Evolutionary conservation across 306 rosid species (phyloP), one percentile per base, ranked within the genome.

Genomic region (Macrotyloma uniflorum): DNA sequence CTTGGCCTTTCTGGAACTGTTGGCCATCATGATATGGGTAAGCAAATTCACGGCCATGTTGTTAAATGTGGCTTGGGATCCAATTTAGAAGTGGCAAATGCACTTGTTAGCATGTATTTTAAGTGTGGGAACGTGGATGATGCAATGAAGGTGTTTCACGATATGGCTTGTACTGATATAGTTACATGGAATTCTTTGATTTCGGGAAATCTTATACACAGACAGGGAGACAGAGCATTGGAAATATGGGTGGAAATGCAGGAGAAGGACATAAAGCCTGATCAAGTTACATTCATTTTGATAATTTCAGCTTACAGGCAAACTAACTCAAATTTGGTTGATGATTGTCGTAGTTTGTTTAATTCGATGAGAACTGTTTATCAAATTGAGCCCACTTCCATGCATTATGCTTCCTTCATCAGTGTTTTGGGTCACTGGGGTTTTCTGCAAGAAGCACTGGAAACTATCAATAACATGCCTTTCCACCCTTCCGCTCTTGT

Each of bases 351-450:
- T 43, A 70, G 36, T 76, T 83, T 94, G 80, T 87, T 92, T 81
- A 57, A 80, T 75, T 90, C 92, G 18, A 75, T 94, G 92, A 86
- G 77, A 85, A 59, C 55, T 1, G 55, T 71, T 67, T 84, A 88
- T 75, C 89, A 65, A 72, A 78, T 91, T 46, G 83, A 87, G 83
- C 95, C 91, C 19, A 84, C 88, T 66, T 82, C 90, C 0, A 83
- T 84, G 75, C 98, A 94, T 70, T 87, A 88, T 73, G 86, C 97
- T 22, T 83, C 97, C 69, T 92, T 90, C 63, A 71, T 92, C 62
- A 83, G 88, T 69, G 98, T 94, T 80, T 89, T 94, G 87, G 97
- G 97, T 72, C 86, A 85, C 38, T 92, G 97, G 97, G 97, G 91
- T 69, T 83, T 82, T 10, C 77, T 92, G 81, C 90, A 90, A 87